A percentile compares a stretch with the other conserved stretches of the same genome.
phyloP scores from a whole-genome alignment of 1,284 basidiomycete species.

The Xanthoconium separans region DNA sequence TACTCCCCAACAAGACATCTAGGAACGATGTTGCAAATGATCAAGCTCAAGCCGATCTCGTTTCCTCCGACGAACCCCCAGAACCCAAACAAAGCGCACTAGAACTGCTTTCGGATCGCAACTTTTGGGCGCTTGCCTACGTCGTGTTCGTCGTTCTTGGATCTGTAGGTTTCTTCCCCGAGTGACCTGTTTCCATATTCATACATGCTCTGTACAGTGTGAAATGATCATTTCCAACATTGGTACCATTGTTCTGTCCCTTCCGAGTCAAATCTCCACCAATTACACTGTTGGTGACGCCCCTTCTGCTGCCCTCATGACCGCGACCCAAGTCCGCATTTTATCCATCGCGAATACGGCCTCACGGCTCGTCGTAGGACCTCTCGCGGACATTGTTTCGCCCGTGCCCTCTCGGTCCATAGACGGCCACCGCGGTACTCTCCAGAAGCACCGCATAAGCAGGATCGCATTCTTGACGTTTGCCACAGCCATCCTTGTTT shows the following conservation, averaged over 20 bases:
- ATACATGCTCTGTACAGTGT: constrained; percentile 41
- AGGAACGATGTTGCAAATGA: constrained; percentile 3
- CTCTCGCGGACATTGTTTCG: constrained; percentile 67
- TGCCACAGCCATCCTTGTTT: constrained; percentile 45
- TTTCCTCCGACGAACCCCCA: constrained; percentile 33
- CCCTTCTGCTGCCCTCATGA: constrained; percentile 33
- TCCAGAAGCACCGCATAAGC: constrained; percentile 55
- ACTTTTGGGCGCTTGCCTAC: constrained; percentile 56
- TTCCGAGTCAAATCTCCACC: constrained; percentile 39
- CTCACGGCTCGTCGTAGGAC: constrained; percentile 67
- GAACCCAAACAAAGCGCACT: constrained; percentile 30
- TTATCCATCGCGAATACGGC: constrained; percentile 69
- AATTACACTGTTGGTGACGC: constrained; percentile 12
- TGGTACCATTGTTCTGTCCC: constrained; percentile 68
- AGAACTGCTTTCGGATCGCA: constrained; percentile 50
- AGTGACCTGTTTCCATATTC: neutral
- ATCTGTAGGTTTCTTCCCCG: constrained; percentile 44
- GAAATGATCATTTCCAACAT: constrained; percentile 83
- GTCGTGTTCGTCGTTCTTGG: constrained; percentile 53
- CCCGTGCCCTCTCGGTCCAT: constrained; percentile 47
- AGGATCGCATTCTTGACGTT: constrained; percentile 57
- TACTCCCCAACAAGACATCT: constrained; percentile 36
- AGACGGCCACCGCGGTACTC: constrained; percentile 32
- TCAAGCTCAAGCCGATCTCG: constrained; percentile 18
- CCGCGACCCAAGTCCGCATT: constrained; percentile 64